Evolutionary conservation across 75 land plant species (phyloP).

Genomic region (Picea sitchensis): DNA sequence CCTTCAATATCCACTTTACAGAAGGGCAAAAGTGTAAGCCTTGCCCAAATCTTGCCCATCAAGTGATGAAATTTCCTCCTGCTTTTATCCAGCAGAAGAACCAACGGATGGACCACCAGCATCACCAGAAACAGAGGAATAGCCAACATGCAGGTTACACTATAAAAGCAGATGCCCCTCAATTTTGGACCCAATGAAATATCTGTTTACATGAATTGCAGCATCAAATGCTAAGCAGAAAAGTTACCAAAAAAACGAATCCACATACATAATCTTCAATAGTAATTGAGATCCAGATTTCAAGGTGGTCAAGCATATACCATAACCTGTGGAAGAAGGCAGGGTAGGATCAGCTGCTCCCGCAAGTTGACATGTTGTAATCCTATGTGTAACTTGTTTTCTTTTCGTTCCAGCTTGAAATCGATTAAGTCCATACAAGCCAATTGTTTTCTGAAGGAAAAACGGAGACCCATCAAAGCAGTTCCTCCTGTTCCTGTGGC

Average conservation of each 20-base stretch:
- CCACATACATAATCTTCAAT: background rate
- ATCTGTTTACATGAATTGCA: constrained; percentile 36
- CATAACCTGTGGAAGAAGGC: constrained; percentile 4
- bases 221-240: background rate
- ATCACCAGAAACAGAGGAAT: constrained; percentile 62
- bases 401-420: background rate
- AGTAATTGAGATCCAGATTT: background rate
- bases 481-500: background rate
- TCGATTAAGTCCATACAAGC: background rate
- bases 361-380: background rate
- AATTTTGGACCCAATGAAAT: constrained; percentile 43
- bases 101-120: constrained; percentile 84
- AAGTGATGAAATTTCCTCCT: constrained; percentile 66
- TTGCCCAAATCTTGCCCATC: constrained; percentile 88
- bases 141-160: constrained; percentile 58
- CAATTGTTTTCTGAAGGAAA: background rate
- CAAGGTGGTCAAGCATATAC: background rate
- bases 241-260: background rate
- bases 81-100: constrained; percentile 72
- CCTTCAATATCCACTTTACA: constrained; percentile 72
- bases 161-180: constrained; percentile 77
- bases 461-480: background rate
- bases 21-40: constrained; percentile 53
- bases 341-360: background rate
- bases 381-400: background rate